Base-by-base conservation (phyloP, 2,329 filamentous ascomycete species). In the Colletotrichum filicis region DNA sequence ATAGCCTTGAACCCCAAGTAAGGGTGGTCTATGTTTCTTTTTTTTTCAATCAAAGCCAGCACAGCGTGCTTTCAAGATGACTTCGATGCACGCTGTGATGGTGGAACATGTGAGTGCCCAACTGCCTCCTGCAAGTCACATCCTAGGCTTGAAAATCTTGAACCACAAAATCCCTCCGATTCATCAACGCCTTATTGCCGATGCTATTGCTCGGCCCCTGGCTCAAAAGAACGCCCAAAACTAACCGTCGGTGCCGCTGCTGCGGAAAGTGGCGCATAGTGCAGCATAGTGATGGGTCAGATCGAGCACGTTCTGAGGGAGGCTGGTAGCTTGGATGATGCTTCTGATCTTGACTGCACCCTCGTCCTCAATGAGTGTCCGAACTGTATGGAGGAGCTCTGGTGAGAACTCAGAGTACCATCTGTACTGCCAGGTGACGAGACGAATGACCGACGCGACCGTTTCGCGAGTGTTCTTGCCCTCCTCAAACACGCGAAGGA, bases 331-430 rank as follows among this genome's bases (percentile, higher is more conserved):
- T 83, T 99, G 97, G 66, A 99, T 95, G 80, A 99, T 98, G 82
- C 95, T 98, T 80, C 97, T 91, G 67, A 99, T 94, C 85, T 99
- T 99, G 82, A 99, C 94, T 1, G 96, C 96, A 71, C 97, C 97
- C 84, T 99, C 97, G 77, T 98, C 95, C 83, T 98, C 97, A 80
- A 99, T 99, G 76, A 99, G 87, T 76, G 94, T 95, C 74, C 97
- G 92, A 79, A 98, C 94, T 3, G 94, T 93, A 82, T 92, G 94
- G 66, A 99, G 89, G 56, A 99, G 89, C 76, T 95, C 92, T 0
- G 97, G 97, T 22, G 95, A 98, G 85, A 99, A 99, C 89, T 99
- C 97, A 69, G 95, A 98, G 85, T 99, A 99, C 97, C 97, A 99
- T 77, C 97, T 90, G 84, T 98, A 99, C 85, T 99, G 97, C 97